Conservation (phyloP, 2,329 filamentous ascomycete species). For the Pseudohalonectria lignicola region DNA sequence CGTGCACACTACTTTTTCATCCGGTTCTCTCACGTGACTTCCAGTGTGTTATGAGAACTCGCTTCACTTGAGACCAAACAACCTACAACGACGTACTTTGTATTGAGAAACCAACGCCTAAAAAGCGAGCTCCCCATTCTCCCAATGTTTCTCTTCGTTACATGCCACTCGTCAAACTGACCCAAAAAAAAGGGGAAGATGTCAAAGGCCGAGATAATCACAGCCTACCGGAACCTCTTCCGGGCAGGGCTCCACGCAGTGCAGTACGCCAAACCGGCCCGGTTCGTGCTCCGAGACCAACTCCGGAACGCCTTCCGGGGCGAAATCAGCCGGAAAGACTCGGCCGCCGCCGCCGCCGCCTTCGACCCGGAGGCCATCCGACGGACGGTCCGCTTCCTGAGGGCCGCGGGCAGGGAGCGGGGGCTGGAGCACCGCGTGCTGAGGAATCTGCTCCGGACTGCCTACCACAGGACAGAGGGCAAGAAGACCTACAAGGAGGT, state of each 20-base stretch:
- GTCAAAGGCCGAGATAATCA: slow-evolving; percentile 40
- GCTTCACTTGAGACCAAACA: too few relatives aligned
- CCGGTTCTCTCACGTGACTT: too few relatives aligned
- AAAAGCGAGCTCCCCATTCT: too few relatives aligned
- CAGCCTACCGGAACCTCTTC: slow-evolving; percentile 61
- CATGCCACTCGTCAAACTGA: too few relatives aligned
- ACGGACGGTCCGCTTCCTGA: slow-evolving; percentile 61
- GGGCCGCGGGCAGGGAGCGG: slow-evolving; percentile 48
- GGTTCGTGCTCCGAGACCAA: slow-evolving; percentile 49
- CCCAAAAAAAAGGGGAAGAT: too few relatives aligned
- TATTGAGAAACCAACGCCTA: too few relatives aligned
- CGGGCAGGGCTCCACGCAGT: slow-evolving; percentile 58
- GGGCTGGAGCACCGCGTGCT: slow-evolving; percentile 65
- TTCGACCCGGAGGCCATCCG: slow-evolving; percentile 42
- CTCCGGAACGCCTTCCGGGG: slow-evolving; percentile 49
- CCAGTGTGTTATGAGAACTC: too few relatives aligned
- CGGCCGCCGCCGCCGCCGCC: slow-evolving; percentile 16
- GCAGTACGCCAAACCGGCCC: slow-evolving; percentile 58
- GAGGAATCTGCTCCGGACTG: slow-evolving; percentile 52
- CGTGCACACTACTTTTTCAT: too few relatives aligned
- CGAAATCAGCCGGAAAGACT: slow-evolving; percentile 7
- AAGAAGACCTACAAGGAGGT: neutral
- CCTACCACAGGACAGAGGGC: slow-evolving; percentile 20
- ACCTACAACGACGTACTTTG: too few relatives aligned
- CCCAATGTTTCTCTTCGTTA: too few relatives aligned